phyloP scores from a whole-genome alignment of 2,329 filamentous ascomycete genomes.

The Sporothrix schenckii region DNA sequence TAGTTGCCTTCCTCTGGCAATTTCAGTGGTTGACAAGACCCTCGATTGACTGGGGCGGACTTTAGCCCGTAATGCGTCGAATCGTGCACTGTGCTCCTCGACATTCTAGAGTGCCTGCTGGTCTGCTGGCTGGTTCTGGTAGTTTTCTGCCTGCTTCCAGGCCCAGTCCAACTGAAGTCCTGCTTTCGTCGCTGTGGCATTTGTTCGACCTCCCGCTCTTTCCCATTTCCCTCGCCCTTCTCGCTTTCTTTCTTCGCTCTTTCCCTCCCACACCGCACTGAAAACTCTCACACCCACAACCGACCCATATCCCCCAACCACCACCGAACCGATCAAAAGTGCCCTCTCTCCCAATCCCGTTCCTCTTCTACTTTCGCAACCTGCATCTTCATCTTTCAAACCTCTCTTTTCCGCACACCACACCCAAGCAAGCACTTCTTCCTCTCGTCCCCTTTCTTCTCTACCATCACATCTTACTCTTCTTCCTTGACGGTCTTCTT shows the following conservation, averaged over 20 bases:
- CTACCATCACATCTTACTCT: constrained; percentile 3
- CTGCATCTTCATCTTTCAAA: constrained; percentile 22
- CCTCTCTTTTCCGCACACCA: constrained; percentile 11
- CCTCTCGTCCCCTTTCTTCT: not conserved
- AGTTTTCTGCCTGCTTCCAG: constrained; percentile 27
- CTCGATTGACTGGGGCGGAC: constrained; percentile 3
- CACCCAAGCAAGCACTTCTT: constrained; percentile 17
- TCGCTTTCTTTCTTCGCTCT: constrained; percentile 19
- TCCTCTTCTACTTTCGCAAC: constrained; percentile 24
- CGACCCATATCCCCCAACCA: constrained; percentile 22
- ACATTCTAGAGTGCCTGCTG: not conserved
- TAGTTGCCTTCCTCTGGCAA: not conserved
- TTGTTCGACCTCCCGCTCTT: constrained; percentile 15
- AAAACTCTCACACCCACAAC: constrained; percentile 14
- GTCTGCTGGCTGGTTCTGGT: constrained; percentile 14
- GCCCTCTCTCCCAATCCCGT: constrained; percentile 30
- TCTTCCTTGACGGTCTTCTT: not conserved
- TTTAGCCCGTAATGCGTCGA: not conserved
- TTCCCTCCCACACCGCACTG: constrained; percentile 26
- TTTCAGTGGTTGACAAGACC: not conserved
- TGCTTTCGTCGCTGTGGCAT: constrained; percentile 12
- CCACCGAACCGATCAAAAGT: constrained; percentile 29
- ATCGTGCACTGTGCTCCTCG: constrained; percentile 2
- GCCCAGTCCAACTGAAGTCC: constrained; percentile 17
- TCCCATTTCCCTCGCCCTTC: constrained; percentile 16